Evolutionary conservation across 768 basidiomycete genomes (phyloP), one percentile per base, ranked within the genome.

Genomic region (Auriscalpium vulgare): DNA sequence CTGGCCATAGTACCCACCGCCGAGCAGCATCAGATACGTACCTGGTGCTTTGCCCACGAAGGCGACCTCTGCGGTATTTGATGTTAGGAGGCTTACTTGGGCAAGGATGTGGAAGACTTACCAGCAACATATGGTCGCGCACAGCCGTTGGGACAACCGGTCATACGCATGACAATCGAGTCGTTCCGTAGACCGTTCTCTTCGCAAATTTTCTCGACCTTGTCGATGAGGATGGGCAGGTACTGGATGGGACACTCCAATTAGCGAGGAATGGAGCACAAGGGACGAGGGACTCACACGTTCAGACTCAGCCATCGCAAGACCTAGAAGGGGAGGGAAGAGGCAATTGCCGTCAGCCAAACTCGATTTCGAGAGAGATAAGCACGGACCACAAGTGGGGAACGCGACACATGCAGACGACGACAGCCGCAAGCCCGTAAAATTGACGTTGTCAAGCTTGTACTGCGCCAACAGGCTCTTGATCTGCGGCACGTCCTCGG

Each of bases 111-210:
- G 36, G 38, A 37, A 45, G 4, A 65, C 83, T 10, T 46, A 85
- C 88, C 88, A 49, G 91, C 95, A 47, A 95, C 75, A 70, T 95
- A 98, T 38, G 93, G 95, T 56, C 95, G 80, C 2, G 95, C 91
- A 68, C 94, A 94, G 38, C 91, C 92, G 64, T 93, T 94, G 3
- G 91, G 91, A 63, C 95, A 97, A 50, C 95, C 95, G 14, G 95
- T 97, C 95, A 98, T 97, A 53, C 95, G 83, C 95, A 99, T 97
- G 58, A 97, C 84, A 61, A 98, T 95, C 3, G 88, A 85, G 71
- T 99, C 95, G 67, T 97, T 87, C 47, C 95, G 79, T 44, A 98
- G 75, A 17, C 95, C 95, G 63, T 85, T 88, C 68, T 94, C 90
- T 69, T 98, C 97, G 66, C 89, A 91, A 7, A 97, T 87, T 72